phyloP scores from a whole-genome alignment of 441 rosid genomes.

The Gossypium schwendimanii region DNA sequence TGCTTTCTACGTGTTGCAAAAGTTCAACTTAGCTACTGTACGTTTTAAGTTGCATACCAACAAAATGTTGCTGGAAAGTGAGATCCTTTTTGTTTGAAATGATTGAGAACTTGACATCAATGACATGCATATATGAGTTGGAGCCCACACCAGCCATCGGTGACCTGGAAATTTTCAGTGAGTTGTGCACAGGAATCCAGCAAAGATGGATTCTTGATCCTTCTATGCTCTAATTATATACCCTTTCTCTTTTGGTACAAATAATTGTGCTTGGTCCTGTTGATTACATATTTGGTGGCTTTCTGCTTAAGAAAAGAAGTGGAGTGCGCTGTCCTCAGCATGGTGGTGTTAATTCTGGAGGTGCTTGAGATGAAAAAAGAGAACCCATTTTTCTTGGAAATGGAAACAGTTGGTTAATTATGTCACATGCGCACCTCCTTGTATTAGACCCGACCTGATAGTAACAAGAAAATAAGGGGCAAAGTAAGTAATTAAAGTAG shows the following conservation, averaged over 20 bases:
- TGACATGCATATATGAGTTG: neutral
- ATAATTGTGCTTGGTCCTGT: neutral
- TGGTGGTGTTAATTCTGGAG: neutral
- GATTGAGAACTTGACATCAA: conserved; percentile 2
- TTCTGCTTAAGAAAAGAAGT: neutral
- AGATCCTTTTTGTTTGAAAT: conserved; percentile 3
- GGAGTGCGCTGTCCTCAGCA: neutral
- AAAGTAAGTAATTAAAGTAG: neutral
- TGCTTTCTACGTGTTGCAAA: neutral
- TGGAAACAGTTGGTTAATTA: neutral
- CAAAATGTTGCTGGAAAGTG: conserved; percentile 19
- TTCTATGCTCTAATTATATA: neutral
- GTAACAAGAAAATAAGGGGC: neutral
- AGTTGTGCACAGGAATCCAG: neutral
- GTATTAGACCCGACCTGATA: neutral
- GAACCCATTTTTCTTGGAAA: neutral
- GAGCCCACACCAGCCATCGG: conserved; percentile 6
- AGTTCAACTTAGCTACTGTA: neutral
- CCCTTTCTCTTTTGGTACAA: conserved; percentile 4
- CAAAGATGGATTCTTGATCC: neutral
- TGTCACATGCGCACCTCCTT: conserved; percentile 11
- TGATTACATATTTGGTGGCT: neutral
- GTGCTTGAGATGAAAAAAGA: neutral
- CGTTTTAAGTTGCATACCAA: neutral
- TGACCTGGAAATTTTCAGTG: neutral